Base-by-base conservation (phyloP, 495 filamentous ascomycete species). In the Parmelia sp. region DNA sequence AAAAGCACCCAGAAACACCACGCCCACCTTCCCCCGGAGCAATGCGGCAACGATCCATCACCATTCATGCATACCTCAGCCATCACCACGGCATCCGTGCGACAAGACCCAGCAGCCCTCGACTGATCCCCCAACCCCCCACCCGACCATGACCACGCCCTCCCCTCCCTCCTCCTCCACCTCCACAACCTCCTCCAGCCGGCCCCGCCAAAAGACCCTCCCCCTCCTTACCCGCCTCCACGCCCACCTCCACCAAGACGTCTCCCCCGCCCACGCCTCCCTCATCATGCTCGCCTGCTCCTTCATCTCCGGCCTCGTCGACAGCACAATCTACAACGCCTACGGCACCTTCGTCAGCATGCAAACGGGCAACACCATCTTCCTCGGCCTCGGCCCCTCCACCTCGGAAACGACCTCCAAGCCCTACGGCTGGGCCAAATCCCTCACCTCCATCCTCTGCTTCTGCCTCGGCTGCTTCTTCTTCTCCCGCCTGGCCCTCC, bases 301-400 rank as follows among this genome's bases (percentile, higher is more conserved):
- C 64, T 72, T 82, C 55, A 75, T 69, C 19, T 81, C 80, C 0
- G 81, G 81, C 8, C 69, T 83, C 2, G 74, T 81, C 11, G 81
- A 83, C 64, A 79, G 79, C 64, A 80, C 79, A 8, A 75, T 81
- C 49, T 83, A 81, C 68, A 79, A 80, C 44, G 79, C 80, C 6
- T 83, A 82, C 63, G 77, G 79, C 40, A 82, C 79, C 49, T 83
- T 82, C 65, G 81, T 82, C 23, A 80, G 78, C 29, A 83, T 83
- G 81, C 81, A 83, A 68, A 84, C 81, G 9, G 84, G 85, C 51
- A 88, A 88, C 69, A 87, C 85, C 35, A 82, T 88, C 70, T 86
- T 88, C 79, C 77, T 87, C 55, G 84, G 84, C 57, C 81, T 88
- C 42, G 84, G 85, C 63, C 82, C 83, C 44, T 81, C 85, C 27